Percentiles rank a stretch among this genome's conserved stretches.
Conservation (phyloP, 2,329 filamentous ascomycete species). For the Chalaropsis ovoidea region DNA sequence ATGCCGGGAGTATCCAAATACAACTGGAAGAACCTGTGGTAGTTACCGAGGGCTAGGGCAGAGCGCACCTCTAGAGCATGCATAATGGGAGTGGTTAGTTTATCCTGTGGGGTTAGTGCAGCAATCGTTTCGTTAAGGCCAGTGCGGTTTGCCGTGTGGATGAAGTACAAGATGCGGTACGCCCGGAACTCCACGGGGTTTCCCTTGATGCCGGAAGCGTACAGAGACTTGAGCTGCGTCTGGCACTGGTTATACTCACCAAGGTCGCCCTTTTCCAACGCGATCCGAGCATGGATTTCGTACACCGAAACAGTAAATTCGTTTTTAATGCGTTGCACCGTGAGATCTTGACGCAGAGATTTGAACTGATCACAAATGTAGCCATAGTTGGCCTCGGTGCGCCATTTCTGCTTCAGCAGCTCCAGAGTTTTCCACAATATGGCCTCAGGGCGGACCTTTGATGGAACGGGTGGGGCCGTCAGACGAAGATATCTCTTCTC, state of each 20-base stretch:
- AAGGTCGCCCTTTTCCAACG: slow-evolving; percentile 94
- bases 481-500: slow-evolving; percentile 94
- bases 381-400: slow-evolving; percentile 80
- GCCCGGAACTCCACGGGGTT: slow-evolving; percentile 94
- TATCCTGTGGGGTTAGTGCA: slow-evolving; percentile 98
- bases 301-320: slow-evolving; percentile 95
- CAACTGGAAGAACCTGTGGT: slow-evolving; percentile 94
- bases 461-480: slow-evolving; percentile 78
- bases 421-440: slow-evolving; percentile 78
- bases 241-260: slow-evolving; percentile 99
- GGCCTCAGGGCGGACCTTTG: slow-evolving; percentile 73
- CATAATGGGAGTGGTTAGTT: slow-evolving; percentile 70
- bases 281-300: slow-evolving; percentile 94
- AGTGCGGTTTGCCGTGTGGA: slow-evolving; percentile 95
- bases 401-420: slow-evolving; percentile 89
- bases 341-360: slow-evolving; percentile 93
- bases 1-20: slow-evolving; percentile 92
- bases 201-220: slow-evolving; percentile 75
- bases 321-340: slow-evolving; percentile 92
- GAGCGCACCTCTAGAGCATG: slow-evolving; percentile 88
- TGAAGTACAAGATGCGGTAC: slow-evolving; percentile 98
- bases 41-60: slow-evolving; percentile 84
- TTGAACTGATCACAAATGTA: slow-evolving; percentile 99
- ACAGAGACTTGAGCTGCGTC: slow-evolving; percentile 88
- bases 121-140: slow-evolving; percentile 96